These are phyloP conservation scores for Pleodorina starrii DNA, from an alignment of 139 green algal species.

Conservation along the genomic window DNA sequence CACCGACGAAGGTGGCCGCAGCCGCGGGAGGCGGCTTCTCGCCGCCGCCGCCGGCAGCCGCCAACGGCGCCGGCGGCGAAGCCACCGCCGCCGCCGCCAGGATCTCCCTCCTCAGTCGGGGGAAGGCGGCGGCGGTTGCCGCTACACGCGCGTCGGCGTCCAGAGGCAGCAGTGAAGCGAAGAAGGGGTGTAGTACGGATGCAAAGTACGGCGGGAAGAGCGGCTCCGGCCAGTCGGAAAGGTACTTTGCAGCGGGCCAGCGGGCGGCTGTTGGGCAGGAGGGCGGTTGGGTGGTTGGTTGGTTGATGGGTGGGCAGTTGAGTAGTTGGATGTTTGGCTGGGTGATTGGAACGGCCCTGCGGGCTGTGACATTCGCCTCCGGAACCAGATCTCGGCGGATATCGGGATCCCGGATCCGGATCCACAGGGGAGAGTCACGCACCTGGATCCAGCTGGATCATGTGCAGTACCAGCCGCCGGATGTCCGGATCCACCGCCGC, in stretches of 20 bases:
- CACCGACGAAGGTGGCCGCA: neutral
- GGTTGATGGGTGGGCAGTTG: too few species aligned
- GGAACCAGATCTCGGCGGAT: too few species aligned
- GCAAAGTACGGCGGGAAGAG: conserved; percentile 86
- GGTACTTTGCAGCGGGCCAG: conserved; percentile 79
- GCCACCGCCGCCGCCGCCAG: conserved; percentile 12
- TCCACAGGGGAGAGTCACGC: too few species aligned
- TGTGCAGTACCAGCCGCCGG: conserved; percentile 86
- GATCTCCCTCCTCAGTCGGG: conserved; percentile 14
- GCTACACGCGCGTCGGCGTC: conserved; percentile 78
- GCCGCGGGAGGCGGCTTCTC: neutral
- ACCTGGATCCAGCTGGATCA: conserved; percentile 89
- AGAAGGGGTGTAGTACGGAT: conserved; percentile 79
- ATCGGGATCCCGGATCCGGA: too few species aligned
- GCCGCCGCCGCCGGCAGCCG: neutral
- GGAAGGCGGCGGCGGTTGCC: conserved; percentile 49
- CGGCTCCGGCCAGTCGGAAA: conserved; percentile 67
- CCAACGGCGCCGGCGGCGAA: neutral
- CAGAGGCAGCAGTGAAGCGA: conserved; percentile 71
- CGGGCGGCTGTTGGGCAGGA: conserved; percentile 59
- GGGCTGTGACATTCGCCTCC: too few species aligned
- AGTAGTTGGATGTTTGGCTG: too few species aligned
- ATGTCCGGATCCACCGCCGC: conserved; percentile 62
- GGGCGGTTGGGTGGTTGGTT: too few species aligned
- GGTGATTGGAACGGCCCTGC: too few species aligned